Evolutionary conservation across 495 filamentous ascomycete genomes (phyloP).

Genomic region (Aspergillus cavernicola): DNA sequence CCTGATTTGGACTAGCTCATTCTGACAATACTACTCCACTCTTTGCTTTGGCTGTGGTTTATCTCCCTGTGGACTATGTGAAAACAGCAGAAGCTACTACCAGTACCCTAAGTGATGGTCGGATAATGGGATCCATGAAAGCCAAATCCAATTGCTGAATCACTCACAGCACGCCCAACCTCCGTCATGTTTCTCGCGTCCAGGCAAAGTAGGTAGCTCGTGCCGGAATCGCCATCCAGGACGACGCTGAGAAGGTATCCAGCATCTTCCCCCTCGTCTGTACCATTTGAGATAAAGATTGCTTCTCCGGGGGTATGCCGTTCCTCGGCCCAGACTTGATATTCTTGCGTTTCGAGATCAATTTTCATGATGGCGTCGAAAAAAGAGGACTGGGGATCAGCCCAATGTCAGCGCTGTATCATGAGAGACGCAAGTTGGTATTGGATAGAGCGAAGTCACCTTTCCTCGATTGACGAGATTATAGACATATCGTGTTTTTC

Average conservation of each 20-base stretch:
- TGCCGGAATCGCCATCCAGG: conserved; percentile 13
- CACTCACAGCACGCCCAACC: conserved; percentile 10
- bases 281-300: conserved; percentile 12
- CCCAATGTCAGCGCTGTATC: too few relatives aligned
- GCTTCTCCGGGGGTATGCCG: conserved; percentile 16
- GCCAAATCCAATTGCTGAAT: conserved; percentile 2
- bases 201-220: conserved; percentile 14
- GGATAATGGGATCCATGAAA: conserved; percentile 12
- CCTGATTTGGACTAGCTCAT: too few relatives aligned
- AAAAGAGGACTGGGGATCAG: conserved; percentile 6
- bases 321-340: background rate
- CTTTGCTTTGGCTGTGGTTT: too few relatives aligned
- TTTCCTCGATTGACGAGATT: conserved; percentile 3
- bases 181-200: conserved; percentile 11
- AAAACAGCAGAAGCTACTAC: too few relatives aligned
- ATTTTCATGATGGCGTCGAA: conserved; percentile 12
- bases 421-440: background rate
- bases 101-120: background rate
- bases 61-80: too few relatives aligned
- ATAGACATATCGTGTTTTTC: conserved; percentile 12
- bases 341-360: conserved; percentile 10
- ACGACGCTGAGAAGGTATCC: conserved; percentile 16
- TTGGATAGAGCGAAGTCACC: background rate
- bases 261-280: conserved; percentile 7
- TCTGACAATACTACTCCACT: too few relatives aligned